Conservation (phyloP, 169 alveolate species). For the Eimeria praecox region DNA sequence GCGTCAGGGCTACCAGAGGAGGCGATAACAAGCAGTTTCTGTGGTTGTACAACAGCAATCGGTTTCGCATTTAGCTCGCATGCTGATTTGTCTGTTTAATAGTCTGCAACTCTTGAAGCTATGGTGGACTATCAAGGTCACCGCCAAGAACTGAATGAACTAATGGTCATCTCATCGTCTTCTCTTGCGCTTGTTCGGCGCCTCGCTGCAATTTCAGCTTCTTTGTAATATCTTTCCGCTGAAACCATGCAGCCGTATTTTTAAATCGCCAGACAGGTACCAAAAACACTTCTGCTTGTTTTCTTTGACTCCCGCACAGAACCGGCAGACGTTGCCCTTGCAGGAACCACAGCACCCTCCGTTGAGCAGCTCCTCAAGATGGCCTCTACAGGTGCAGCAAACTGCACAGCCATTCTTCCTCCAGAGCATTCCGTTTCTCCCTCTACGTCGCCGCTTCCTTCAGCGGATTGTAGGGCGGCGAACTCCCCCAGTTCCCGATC, state of each 20-base stretch:
- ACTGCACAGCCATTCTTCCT: neutral
- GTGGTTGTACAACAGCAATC: neutral
- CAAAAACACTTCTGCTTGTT: neutral
- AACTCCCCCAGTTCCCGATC: neutral
- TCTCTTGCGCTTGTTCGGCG: neutral
- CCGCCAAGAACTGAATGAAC: neutral
- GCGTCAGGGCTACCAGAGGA: slow-evolving; percentile 39
- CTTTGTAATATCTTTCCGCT: neutral
- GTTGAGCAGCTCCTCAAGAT: neutral
- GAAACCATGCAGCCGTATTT: slow-evolving; percentile 29
- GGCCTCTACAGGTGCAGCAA: slow-evolving; percentile 19
- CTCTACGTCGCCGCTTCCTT: neutral
- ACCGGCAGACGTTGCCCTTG: neutral
- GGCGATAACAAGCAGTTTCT: neutral
- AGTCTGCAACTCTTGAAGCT: slow-evolving; percentile 28
- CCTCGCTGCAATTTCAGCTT: slow-evolving; percentile 6
- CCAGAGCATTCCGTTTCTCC: neutral
- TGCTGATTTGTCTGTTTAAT: slow-evolving; percentile 68
- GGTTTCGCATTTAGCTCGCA: slow-evolving; percentile 43
- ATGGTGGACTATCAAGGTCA: neutral
- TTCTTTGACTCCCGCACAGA: slow-evolving; percentile 21
- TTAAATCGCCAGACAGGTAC: slow-evolving; percentile 33
- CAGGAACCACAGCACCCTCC: neutral
- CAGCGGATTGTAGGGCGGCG: neutral
- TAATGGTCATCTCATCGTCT: neutral